Evolutionary conservation across 108 stramenopile species (phyloP), one percentile per base, ranked within the genome.

Genomic region (Pseudonitzschia delicatissima): DNA sequence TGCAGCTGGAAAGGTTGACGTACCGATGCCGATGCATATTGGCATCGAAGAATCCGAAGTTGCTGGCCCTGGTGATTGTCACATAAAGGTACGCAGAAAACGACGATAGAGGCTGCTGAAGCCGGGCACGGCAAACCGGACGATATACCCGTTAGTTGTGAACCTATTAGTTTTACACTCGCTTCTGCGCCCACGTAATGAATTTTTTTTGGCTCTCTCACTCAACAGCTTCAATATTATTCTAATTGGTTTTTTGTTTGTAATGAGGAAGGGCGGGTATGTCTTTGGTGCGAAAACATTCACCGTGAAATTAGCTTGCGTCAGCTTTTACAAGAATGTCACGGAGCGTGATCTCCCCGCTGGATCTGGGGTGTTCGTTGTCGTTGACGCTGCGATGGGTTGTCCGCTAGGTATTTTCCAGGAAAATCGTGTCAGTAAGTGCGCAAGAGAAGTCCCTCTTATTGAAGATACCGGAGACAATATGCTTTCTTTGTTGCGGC

Each of bases 21-120:
- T 96, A 27, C 96, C 96, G 15, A 88, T 94, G 86, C 96, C 96
- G 18, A 96, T 96, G 96, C 96, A 96, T 74, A 94, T 96, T 79
- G 93, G 92, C 13, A 90, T 96, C 50, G 78, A 93, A 25, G 91
- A 96, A 74, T 83, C 91, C 8, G 53, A 65, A 5, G 77, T 50
- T 8, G 96, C 96, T 51, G 96, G 96, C 7, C 96, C 93, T 31
- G 96, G 88, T 23, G 57, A 58, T 21, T 58, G 57, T 58, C 57
- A 58, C 33, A 58, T 58, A 28, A 58, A n/a, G n/a, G n/a, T n/a
- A n/a, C n/a, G n/a, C n/a, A n/a, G n/a, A n/a, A n/a, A n/a, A n/a
- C n/a, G n/a, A n/a, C n/a, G n/a, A n/a, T n/a, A n/a, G n/a, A n/a
- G n/a, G n/a, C n/a, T n/a, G n/a, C n/a, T n/a, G n/a, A n/a, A n/a